A percentile compares a stretch with the other conserved stretches of the same genome.
Conservation (phyloP, 148 eudicot genomes). For the Hydrangea macrophylla region DNA sequence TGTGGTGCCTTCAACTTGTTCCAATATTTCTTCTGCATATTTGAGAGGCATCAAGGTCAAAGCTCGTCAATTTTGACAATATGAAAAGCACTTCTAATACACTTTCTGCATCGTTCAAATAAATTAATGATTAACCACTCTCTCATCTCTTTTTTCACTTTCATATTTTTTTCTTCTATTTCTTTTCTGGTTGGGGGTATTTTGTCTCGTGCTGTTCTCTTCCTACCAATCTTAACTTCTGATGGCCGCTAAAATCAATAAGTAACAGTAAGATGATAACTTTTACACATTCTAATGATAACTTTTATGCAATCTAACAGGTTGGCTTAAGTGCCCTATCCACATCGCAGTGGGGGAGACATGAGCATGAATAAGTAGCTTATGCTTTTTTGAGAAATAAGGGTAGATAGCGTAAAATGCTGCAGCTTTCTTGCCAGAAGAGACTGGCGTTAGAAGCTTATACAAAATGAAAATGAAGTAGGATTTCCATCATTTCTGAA, state of each 20-base stretch:
- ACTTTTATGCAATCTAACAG: too few species aligned
- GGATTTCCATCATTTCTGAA: slow-evolving; percentile 3
- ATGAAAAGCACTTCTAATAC: slow-evolving; percentile 1
- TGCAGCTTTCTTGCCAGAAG: neutral
- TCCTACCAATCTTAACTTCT: neutral
- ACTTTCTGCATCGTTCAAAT: neutral
- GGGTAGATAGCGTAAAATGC: neutral
- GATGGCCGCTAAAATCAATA: neutral
- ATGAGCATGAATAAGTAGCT: too few species aligned
- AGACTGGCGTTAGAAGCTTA: neutral
- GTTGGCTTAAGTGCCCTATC: too few species aligned
- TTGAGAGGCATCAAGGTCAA: slow-evolving; percentile 10
- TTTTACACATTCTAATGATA: too few species aligned
- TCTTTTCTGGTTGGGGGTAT: neutral
- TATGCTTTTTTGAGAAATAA: too few species aligned
- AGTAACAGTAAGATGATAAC: too few species aligned
- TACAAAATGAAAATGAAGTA: neutral
- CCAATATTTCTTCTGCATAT: slow-evolving; percentile 88
- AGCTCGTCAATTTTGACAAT: neutral
- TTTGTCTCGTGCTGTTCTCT: neutral
- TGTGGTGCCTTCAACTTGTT: slow-evolving; percentile 70
- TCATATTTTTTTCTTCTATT: neutral
- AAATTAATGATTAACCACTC: neutral
- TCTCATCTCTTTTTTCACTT: neutral
- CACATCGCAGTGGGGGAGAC: too few species aligned